Conservation (phyloP, 768 basidiomycete species). For the Boletus rufocinnamomeus region DNA sequence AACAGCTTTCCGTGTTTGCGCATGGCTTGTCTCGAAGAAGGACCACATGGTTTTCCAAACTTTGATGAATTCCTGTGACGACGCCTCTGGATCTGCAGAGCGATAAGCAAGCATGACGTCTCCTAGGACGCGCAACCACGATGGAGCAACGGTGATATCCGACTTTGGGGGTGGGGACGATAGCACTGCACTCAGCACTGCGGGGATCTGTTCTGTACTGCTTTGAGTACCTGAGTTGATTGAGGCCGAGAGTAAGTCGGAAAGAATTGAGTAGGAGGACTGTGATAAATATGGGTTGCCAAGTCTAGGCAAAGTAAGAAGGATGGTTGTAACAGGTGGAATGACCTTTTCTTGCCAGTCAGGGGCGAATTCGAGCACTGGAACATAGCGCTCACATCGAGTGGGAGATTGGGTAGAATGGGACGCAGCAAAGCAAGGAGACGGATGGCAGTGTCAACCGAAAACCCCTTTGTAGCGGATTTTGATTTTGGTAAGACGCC, state of each 20-base stretch:
- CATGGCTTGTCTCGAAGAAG: constrained; percentile 73
- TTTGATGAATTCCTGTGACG: constrained; percentile 54
- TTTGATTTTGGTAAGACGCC: constrained; percentile 64
- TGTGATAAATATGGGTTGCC: constrained; percentile 90
- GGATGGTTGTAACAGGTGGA: constrained; percentile 63
- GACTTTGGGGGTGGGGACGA: constrained; percentile 67
- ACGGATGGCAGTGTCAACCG: constrained; percentile 76
- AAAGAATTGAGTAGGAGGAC: constrained; percentile 82
- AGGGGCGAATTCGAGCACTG: constrained; percentile 11
- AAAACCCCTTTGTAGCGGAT: constrained; percentile 50
- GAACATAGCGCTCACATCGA: constrained; percentile 55
- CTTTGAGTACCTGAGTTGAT: constrained; percentile 51
- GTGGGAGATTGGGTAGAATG: constrained; percentile 59
- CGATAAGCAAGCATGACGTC: constrained; percentile 69
- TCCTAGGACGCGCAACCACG: constrained; percentile 80
- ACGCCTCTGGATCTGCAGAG: constrained; percentile 48
- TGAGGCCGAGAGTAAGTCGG: constrained; percentile 69
- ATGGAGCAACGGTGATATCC: constrained; percentile 66
- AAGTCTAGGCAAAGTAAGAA: constrained; percentile 82
- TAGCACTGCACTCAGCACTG: constrained; percentile 68
- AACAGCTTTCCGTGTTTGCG: constrained; percentile 59
- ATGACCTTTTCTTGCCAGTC: constrained; percentile 56
- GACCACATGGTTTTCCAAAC: constrained; percentile 78
- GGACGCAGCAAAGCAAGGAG: constrained; percentile 71
- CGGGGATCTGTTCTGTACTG: constrained; percentile 53